phyloP scores from a whole-genome alignment of 371 early-diverging fungal genomes.

The Amoeboaphelidium protococcarum region DNA sequence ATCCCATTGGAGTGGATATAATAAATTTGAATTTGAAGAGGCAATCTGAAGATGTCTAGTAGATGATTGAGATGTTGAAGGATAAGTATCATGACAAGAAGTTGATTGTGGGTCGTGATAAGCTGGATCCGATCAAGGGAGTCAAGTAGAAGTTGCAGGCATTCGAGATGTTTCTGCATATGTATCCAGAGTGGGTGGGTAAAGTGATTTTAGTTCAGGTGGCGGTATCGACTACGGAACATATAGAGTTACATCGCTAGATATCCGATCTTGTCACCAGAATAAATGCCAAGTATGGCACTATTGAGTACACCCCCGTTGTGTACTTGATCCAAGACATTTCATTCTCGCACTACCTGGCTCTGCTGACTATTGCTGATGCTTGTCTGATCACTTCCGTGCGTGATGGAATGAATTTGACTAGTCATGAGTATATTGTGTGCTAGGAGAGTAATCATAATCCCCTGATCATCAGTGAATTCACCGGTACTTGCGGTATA shows the following conservation, averaged over 20 bases:
- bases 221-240: constrained; percentile 21
- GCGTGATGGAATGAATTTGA: constrained; percentile 92
- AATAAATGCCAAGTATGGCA: constrained; percentile 35
- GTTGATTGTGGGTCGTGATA: constrained; percentile 74
- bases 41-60: constrained; percentile 29
- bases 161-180: constrained; percentile 47
- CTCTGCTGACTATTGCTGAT: constrained; percentile 65
- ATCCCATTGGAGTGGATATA: constrained; percentile 32
- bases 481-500: constrained; percentile 80
- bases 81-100: constrained; percentile 57
- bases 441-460: constrained; percentile 59
- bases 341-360: constrained; percentile 63
- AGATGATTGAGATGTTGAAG: constrained; percentile 34
- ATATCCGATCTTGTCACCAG: constrained; percentile 31
- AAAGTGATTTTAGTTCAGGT: constrained; percentile 31
- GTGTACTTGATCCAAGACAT: constrained; percentile 49
- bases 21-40: neutral
- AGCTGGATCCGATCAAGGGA: constrained; percentile 79
- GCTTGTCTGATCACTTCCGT: constrained; percentile 70
- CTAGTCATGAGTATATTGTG: constrained; percentile 80
- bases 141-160: constrained; percentile 71
- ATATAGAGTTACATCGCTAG: constrained; percentile 14
- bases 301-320: constrained; percentile 33
- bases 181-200: constrained; percentile 46
- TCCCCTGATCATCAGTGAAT: constrained; percentile 68